Conservation (phyloP, 805 yeast species). For the Saturnispora sanitii region DNA sequence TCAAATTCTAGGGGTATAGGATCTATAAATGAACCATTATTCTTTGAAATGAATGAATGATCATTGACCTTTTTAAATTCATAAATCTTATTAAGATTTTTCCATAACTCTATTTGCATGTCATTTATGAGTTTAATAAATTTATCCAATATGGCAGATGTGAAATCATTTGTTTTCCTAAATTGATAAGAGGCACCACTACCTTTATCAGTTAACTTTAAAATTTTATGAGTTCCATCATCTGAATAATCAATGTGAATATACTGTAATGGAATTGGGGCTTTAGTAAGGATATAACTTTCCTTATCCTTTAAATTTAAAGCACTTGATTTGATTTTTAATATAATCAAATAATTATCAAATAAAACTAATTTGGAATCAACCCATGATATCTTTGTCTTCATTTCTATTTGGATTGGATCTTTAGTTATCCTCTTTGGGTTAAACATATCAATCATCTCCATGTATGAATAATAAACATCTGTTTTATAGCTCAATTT, state of each 20-base stretch:
- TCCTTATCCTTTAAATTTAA: conserved; percentile 13
- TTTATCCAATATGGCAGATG: conserved; percentile 17
- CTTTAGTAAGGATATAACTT: conserved; percentile 16
- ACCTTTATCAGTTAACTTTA: conserved; percentile 20
- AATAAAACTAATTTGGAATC: conserved; percentile 34
- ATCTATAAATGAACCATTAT: conserved; percentile 13
- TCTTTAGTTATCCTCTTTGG: conserved; percentile 19
- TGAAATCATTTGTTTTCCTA: conserved; percentile 16
- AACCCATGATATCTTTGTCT: conserved; percentile 30
- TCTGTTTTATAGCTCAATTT: conserved; percentile 21
- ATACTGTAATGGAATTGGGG: conserved; percentile 25
- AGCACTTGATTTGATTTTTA: conserved; percentile 13
- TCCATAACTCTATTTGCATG: conserved; percentile 17
- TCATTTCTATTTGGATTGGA: conserved; percentile 18
- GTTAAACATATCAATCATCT: conserved; percentile 26
- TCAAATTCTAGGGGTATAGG: conserved; percentile 6
- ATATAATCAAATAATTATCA: conserved; percentile 24
- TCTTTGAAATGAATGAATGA: conserved; percentile 16
- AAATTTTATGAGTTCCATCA: conserved; percentile 14
- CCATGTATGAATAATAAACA: conserved; percentile 21
- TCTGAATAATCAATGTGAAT: conserved; percentile 12
- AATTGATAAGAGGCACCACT: conserved; percentile 15
- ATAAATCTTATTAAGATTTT: conserved; percentile 5
- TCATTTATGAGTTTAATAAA: conserved; percentile 18
- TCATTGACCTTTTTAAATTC: conserved; percentile 11